phyloP scores from a whole-genome alignment of 768 basidiomycete genomes.

The Multifurca ochricompacta region DNA sequence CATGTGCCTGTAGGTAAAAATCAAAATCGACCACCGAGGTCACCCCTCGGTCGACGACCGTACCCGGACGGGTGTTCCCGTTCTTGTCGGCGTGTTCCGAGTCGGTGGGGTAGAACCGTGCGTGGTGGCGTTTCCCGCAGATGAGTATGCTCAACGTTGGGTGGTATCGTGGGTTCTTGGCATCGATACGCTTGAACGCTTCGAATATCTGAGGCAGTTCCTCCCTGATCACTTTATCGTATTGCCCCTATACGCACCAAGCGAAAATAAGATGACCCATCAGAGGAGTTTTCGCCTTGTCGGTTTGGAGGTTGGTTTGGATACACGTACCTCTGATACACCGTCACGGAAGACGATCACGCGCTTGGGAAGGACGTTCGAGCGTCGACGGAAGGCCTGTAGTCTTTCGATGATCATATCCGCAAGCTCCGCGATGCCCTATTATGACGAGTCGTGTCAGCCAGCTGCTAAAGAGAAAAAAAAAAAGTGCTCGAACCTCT shows the following conservation, averaged over 20 bases:
- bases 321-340: slow-evolving; percentile 58
- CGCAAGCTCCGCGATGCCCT: slow-evolving; percentile 66
- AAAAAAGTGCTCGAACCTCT: slow-evolving; percentile 26
- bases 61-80: slow-evolving; percentile 74
- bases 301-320: background rate
- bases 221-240: slow-evolving; percentile 46
- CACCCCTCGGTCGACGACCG: slow-evolving; percentile 72
- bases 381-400: slow-evolving; percentile 42
- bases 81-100: slow-evolving; percentile 47
- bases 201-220: slow-evolving; percentile 57
- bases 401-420: slow-evolving; percentile 70
- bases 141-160: slow-evolving; percentile 67
- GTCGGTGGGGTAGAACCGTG: slow-evolving; percentile 51
- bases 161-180: slow-evolving; percentile 41
- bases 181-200: slow-evolving; percentile 48
- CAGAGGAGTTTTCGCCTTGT: background rate
- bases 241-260: slow-evolving; percentile 58
- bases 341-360: slow-evolving; percentile 75
- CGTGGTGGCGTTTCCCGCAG: slow-evolving; percentile 69
- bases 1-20: slow-evolving; percentile 50
- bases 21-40: slow-evolving; percentile 38
- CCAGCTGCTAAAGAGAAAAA: no score
- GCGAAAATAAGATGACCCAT: no score
- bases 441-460: background rate
- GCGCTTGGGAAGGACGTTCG: slow-evolving; percentile 50